Percentiles rank a stretch among this genome's conserved stretches.
Conservation (phyloP, 2,329 filamentous ascomycete genomes). For the Gaeumannomyces sp. region DNA sequence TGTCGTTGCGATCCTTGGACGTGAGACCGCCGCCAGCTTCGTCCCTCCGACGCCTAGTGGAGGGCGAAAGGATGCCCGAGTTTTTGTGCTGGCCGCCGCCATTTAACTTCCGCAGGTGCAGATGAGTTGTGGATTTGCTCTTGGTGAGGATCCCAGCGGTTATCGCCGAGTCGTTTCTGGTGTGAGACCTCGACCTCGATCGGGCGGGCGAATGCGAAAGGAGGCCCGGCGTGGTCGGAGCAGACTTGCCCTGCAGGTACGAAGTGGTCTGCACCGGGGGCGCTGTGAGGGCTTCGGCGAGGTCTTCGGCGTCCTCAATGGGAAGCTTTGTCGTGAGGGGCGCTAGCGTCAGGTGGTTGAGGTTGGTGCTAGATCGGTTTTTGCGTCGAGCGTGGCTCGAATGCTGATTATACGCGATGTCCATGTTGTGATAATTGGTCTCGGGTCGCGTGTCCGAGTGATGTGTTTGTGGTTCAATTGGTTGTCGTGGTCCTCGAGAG, state of each 20-base stretch:
- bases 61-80: constrained; percentile 19
- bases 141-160: constrained; percentile 34
- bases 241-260: constrained; percentile 57
- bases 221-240: constrained; percentile 58
- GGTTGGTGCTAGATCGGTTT: constrained; percentile 51
- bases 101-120: constrained; percentile 22
- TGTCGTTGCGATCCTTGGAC: constrained; percentile 38
- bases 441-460: not conserved
- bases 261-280: constrained; percentile 31
- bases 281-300: constrained; percentile 28
- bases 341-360: constrained; percentile 57
- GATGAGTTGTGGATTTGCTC: constrained; percentile 58
- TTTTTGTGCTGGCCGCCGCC: constrained; percentile 11
- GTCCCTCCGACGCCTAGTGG: constrained; percentile 25
- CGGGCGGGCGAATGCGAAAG: constrained; percentile 51
- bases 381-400: constrained; percentile 50
- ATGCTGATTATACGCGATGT: constrained; percentile 56
- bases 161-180: constrained; percentile 19
- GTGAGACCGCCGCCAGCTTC: constrained; percentile 22
- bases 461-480: not conserved
- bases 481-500: not conserved
- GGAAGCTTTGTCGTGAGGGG: constrained; percentile 58
- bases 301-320: constrained; percentile 45
- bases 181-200: constrained; percentile 39
- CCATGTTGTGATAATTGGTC: constrained; percentile 36